phyloP scores from a whole-genome alignment of 257 asterid genomes.

The Vinca minor region DNA sequence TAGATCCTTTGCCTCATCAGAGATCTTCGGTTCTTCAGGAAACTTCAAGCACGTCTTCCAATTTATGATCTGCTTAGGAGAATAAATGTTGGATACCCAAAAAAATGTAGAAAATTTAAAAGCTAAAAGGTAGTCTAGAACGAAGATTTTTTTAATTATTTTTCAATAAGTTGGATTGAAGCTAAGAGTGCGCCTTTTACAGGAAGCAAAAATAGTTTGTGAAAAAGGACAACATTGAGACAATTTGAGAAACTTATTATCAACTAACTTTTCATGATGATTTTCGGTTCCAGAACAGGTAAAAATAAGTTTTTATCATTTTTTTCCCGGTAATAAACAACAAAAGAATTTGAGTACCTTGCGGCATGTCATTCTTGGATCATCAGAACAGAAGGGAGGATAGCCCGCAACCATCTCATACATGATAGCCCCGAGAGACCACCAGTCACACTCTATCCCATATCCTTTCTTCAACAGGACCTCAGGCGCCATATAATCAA shows the following conservation, averaged over 20 bases:
- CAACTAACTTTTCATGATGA: neutral
- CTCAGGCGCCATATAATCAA: conserved; percentile 98
- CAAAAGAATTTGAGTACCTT: conserved; percentile 48
- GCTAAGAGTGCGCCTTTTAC: too few species aligned
- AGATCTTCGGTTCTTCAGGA: conserved; percentile 84
- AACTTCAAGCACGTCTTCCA: conserved; percentile 88
- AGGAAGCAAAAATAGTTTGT: neutral
- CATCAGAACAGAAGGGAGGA: conserved; percentile 98
- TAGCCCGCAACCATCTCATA: conserved; percentile 90
- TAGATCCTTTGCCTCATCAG: conserved; percentile 82
- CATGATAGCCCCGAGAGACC: conserved; percentile 94
- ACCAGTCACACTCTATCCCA: conserved; percentile 99
- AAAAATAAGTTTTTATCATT: neutral
- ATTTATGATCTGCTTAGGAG: conserved; percentile 60
- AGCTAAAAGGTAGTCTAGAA: too few species aligned
- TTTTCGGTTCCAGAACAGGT: neutral
- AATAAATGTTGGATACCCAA: conserved; percentile 3
- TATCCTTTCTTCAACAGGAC: conserved; percentile 88
- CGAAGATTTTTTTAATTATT: too few species aligned
- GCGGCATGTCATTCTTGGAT: conserved; percentile 95
- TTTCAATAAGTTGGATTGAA: too few species aligned
- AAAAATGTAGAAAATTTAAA: neutral
- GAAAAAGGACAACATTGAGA: neutral
- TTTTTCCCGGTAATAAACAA: conserved; percentile 5
- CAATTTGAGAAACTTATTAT: neutral